Base-by-base conservation (phyloP, 805 yeast genomes). In the Teunomyces atbi region DNA sequence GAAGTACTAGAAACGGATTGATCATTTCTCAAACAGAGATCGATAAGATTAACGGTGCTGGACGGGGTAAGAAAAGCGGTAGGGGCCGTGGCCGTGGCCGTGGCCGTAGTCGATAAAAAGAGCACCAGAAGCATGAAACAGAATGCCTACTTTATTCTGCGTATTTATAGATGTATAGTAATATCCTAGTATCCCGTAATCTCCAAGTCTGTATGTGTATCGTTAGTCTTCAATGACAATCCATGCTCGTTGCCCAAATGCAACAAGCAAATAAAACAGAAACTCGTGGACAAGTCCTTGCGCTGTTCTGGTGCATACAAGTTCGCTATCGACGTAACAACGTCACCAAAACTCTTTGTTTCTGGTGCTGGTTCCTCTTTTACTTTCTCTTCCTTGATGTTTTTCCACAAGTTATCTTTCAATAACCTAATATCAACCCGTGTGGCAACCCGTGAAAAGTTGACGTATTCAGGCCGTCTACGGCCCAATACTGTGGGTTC, bases 221-320 rank as follows among this genome's bases (percentile, higher is more conserved):
- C 77, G 7, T 69, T 77, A 49, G 79, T 77, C 13, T 72, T 68
- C 6, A 89, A 75, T 5, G 69, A 59, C 26, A 89, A 69, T 1
- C 91, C 92, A 57, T 86, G 83, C 61, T 89, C 97, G 60, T 90
- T 89, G 11, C 96, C 96, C 53, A 89, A 69, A 66, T 89, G 97
- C 29, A 89, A 66, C 57, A 89, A 66, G 55, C 96, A 86, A 47
- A 89, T 87, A 56, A 89, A 89, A 58, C 88, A 86, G 62, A 86
- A 86, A 64, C 95, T 84, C 1, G 96, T 89, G 1, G 95, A 85
- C 6, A 90, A 65, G 44, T 89, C 96, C 42, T 75, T 76, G 53
- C 74, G 69, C 40, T 82, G 77, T 41, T 79, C 82, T 6, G 70
- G 64, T 0, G 79, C 71, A 59, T 90, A 89, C 60, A 72, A 70